Base-by-base conservation (phyloP, 2,329 filamentous ascomycete genomes). In the Aspergillus proliferans region DNA sequence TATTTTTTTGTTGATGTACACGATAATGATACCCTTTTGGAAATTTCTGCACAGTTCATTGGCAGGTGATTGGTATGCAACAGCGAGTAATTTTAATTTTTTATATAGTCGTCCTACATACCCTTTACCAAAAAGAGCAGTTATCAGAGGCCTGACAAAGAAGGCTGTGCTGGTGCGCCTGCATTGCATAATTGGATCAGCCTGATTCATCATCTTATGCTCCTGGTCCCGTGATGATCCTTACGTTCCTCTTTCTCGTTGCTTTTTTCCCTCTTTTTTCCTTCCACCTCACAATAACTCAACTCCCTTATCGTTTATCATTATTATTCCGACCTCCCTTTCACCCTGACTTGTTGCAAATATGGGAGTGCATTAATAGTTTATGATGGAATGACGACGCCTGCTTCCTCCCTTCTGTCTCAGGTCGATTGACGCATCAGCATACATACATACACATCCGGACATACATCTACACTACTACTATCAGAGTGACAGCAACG, bases 121-220 rank as follows among this genome's bases (percentile, higher is more conserved):
- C 26, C 26, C 9, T 30, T 30, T 30, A 12, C 26, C 26, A 30
- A 30, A 10, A 30, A 10, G 26, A 12, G 26, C 26, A 30, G 10
- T 30, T 12, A 30, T 30, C 5, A 10, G 26, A 30, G 26, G 26
- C 26, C 26, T 30, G 26, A 12, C 26, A 30, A 30, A 30, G 26
- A 30, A 30, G 26, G 26, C 26, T 30, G 26, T 30, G 26, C 10
- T 30, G 26, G 26, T 30, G 26, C 26, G 26, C 34, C 34, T 38
- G 34, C 34, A 38, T 38, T 15, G 18, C 34, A 38, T 19, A 38
- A 30, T 30, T 30, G 26, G 26, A 38, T 38, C n/a, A 38, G n/a
- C 18, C 34, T 38, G 38, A 40, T 21, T 40, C 15, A 21, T 40
- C 38, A 55, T 49, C 33, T 59, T 53, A 47, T 49, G 54, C 22